Conservation (phyloP, 2,329 filamentous ascomycete species). For the Fusarium sacchari region DNA sequence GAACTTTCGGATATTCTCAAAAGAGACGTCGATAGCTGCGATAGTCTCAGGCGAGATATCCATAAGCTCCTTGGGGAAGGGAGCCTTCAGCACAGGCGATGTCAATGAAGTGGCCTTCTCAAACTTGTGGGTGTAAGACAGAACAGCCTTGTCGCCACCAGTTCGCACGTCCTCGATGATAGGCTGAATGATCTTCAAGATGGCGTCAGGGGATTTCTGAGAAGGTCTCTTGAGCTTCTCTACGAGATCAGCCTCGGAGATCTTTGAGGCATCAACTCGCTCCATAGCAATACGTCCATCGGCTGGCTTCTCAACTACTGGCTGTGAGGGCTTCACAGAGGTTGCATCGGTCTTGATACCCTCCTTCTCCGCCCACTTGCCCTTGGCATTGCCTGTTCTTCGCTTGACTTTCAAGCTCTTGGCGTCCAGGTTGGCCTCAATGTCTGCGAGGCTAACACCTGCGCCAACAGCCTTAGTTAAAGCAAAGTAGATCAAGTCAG, state of each 20-base stretch:
- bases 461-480: conserved; percentile 87
- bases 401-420: conserved; percentile 97
- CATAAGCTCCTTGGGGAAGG: conserved; percentile 89
- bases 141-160: conserved; percentile 85
- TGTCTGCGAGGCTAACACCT: conserved; percentile 86
- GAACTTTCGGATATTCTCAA: conserved; percentile 93
- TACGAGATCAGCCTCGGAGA: conserved; percentile 71
- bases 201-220: conserved; percentile 92
- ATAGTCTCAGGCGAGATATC: conserved; percentile 83
- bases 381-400: conserved; percentile 92
- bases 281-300: conserved; percentile 80
- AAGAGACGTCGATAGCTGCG: conserved; percentile 92
- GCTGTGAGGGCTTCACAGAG: conserved; percentile 47
- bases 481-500: conserved; percentile 95
- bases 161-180: conserved; percentile 89
- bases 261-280: conserved; percentile 75
- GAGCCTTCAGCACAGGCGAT: conserved; percentile 88
- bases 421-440: conserved; percentile 90
- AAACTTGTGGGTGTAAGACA: conserved; percentile 97
- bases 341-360: conserved; percentile 64
- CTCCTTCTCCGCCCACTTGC: conserved; percentile 87
- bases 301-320: conserved; percentile 48
- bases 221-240: conserved; percentile 87
- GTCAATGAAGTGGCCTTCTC: conserved; percentile 93
- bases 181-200: conserved; percentile 88